phyloP scores from a whole-genome alignment of 208 protist genomes.

The Naegleria fowleri region DNA sequence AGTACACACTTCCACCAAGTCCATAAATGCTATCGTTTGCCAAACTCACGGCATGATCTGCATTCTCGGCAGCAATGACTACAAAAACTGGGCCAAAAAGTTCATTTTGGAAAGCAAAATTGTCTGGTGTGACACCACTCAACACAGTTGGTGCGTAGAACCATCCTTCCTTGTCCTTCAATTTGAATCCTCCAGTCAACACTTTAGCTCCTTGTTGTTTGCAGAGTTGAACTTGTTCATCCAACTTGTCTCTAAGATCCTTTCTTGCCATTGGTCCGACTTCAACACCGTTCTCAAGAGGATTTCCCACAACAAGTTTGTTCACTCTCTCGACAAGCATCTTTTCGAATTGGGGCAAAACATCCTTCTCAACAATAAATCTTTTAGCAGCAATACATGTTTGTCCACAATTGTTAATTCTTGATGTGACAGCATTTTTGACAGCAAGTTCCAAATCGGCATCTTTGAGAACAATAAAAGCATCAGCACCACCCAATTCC shows the following conservation, averaged over 20 bases:
- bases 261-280: slow-evolving; percentile 66
- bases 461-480: slow-evolving; percentile 76
- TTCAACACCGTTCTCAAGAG: slow-evolving; percentile 46
- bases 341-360: slow-evolving; percentile 59
- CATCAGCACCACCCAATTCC: slow-evolving; percentile 84
- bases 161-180: slow-evolving; percentile 52
- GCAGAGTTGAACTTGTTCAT: slow-evolving; percentile 56
- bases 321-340: slow-evolving; percentile 49
- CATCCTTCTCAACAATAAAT: slow-evolving; percentile 59
- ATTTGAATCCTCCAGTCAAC: slow-evolving; percentile 53
- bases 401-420: slow-evolving; percentile 54
- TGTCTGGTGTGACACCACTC: slow-evolving; percentile 53
- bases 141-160: slow-evolving; percentile 77
- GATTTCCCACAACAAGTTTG: slow-evolving; percentile 62
- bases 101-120: slow-evolving; percentile 61
- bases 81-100: slow-evolving; percentile 78
- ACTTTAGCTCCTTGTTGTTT: slow-evolving; percentile 60
- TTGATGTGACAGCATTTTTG: not conserved
- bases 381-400: slow-evolving; percentile 75
- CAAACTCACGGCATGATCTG: slow-evolving; percentile 45
- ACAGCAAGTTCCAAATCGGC: slow-evolving; percentile 60
- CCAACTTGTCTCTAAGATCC: slow-evolving; percentile 47
- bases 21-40: slow-evolving; percentile 69
- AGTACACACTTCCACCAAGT: slow-evolving; percentile 68
- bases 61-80: slow-evolving; percentile 30